phyloP scores from a whole-genome alignment of 1,284 basidiomycete species.

The Marasmius tenuissimus region DNA sequence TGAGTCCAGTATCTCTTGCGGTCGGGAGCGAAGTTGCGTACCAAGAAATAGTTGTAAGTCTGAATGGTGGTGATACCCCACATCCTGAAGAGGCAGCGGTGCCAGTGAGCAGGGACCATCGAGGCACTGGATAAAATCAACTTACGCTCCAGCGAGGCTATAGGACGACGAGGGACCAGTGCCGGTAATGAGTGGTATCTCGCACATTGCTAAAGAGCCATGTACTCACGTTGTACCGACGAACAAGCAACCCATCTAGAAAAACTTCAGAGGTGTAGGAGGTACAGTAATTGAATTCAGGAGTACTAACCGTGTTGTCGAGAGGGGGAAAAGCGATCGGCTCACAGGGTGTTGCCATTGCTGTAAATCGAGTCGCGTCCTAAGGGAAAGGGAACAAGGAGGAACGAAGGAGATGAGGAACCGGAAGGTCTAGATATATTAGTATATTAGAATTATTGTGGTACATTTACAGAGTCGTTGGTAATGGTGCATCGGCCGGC shows the following conservation, averaged over 20 bases:
- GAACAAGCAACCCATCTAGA: constrained; percentile 11
- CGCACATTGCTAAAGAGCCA: not conserved
- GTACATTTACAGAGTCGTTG: not conserved
- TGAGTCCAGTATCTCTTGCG: not conserved
- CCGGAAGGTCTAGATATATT: not conserved
- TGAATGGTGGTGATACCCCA: constrained; percentile 11
- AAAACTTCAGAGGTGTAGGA: not conserved
- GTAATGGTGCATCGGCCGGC: not conserved
- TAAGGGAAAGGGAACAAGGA: not conserved
- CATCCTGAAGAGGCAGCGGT: not conserved
- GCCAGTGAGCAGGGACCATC: not conserved
- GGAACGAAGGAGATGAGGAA: not conserved
- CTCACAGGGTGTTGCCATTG: not conserved
- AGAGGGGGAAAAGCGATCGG: constrained; percentile 1
- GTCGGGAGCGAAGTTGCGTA: not conserved
- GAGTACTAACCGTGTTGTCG: constrained; percentile 5
- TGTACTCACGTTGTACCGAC: constrained; percentile 10
- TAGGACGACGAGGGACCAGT: not conserved
- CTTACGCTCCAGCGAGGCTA: constrained; percentile 11
- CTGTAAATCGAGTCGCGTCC: not conserved
- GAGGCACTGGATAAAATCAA: not conserved
- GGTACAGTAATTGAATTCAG: not conserved
- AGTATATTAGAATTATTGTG: not conserved
- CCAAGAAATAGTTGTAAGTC: constrained; percentile 10
- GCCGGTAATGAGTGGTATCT: not conserved